These are phyloP conservation scores for Schoenoplectus triqueter DNA, from an alignment of 202 grass and related monocot species.

Conservation along the genomic window DNA sequence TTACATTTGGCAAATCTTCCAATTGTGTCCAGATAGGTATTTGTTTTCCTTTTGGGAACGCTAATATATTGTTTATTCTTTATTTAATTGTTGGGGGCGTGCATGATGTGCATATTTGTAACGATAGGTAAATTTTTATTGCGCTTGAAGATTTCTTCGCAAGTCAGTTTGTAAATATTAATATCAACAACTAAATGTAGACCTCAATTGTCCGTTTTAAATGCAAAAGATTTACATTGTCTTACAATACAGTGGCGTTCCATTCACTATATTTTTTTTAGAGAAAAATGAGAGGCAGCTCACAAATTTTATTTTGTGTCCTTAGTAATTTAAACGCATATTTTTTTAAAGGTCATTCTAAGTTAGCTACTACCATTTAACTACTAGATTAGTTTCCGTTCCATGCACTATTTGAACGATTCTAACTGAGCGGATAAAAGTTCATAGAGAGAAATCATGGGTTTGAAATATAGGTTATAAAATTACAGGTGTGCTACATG, in stretches of 20 bases:
- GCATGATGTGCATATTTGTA: constrained; percentile 12
- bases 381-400: too few species aligned
- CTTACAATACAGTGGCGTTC: background rate
- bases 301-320: too few species aligned
- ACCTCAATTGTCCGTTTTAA: background rate
- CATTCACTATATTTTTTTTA: too few species aligned
- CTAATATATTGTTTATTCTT: constrained; percentile 38
- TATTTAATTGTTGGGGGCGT: constrained; percentile 33
- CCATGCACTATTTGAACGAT: background rate
- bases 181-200: background rate
- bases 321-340: too few species aligned
- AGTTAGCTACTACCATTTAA: too few species aligned
- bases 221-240: background rate
- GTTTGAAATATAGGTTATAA: background rate
- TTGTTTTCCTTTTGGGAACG: background rate
- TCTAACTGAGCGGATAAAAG: background rate
- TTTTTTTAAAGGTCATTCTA: too few species aligned
- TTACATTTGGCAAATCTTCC: constrained; percentile 44
- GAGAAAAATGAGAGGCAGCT: too few species aligned
- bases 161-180: constrained; percentile 33
- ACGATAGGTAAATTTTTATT: constrained; percentile 34
- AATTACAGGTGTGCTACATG: background rate
- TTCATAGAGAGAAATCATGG: background rate
- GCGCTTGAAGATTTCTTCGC: background rate
- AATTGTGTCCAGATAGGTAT: constrained; percentile 53